phyloP scores from a whole-genome alignment of 495 filamentous ascomycete species.

The Sphaerosporella brunnea region DNA sequence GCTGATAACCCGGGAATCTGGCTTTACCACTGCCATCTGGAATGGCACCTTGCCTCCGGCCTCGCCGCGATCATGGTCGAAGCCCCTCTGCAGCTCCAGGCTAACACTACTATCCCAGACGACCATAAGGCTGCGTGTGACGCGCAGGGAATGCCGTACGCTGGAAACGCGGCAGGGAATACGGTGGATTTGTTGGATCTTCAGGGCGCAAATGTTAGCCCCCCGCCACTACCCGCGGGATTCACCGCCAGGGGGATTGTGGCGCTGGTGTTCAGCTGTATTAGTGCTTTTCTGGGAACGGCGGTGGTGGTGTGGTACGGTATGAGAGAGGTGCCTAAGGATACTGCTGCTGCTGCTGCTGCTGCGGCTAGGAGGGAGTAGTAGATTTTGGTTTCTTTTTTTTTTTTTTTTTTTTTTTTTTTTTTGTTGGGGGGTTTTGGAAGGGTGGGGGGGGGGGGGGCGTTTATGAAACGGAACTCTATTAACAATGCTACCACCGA shows the following conservation, averaged over 20 bases:
- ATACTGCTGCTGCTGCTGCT: not conserved
- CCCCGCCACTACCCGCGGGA: slow-evolving; percentile 43
- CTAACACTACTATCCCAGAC: slow-evolving; percentile 37
- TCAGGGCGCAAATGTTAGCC: slow-evolving; percentile 39
- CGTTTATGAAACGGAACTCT: no score
- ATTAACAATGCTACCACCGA: no score
- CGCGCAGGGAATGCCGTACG: slow-evolving; percentile 31
- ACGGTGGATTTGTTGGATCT: slow-evolving; percentile 45
- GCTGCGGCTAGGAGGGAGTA: no score
- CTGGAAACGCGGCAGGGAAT: slow-evolving; percentile 63
- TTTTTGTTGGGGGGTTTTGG: no score
- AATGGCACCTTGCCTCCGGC: slow-evolving; percentile 44
- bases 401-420: no score
- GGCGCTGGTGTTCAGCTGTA: slow-evolving; percentile 51
- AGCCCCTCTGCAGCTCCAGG: slow-evolving; percentile 41
- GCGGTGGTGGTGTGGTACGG: slow-evolving; percentile 53
- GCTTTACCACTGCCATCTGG: slow-evolving; percentile 45
- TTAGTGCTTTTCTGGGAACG: slow-evolving; percentile 57
- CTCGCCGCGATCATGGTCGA: slow-evolving; percentile 46
- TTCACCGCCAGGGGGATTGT: slow-evolving; percentile 57
- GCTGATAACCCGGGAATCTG: slow-evolving; percentile 58
- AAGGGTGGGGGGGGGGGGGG: no score
- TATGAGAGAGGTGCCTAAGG: slow-evolving; percentile 23
- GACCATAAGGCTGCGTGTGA: slow-evolving; percentile 46
- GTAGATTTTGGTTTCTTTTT: no score